phyloP scores from a whole-genome alignment of 2,329 filamentous ascomycete species.

The Fonsecaea monophora region DNA sequence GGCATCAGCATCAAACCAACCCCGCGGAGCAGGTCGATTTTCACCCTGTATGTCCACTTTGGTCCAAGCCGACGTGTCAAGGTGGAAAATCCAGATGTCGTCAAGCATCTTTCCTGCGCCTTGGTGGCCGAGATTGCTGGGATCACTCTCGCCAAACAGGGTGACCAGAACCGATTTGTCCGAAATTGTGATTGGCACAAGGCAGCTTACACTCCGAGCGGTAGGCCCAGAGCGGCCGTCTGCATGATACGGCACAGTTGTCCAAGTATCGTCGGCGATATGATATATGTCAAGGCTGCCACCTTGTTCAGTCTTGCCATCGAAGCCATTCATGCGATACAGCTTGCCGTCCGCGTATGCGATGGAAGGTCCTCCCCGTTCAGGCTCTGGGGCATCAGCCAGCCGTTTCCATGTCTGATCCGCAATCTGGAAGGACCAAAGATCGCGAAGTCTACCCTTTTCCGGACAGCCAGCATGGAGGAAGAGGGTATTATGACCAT shows the following conservation, averaged over 20 bases:
- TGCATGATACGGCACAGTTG: background rate
- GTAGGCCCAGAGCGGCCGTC: constrained; percentile 4
- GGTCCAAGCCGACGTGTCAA: constrained; percentile 46
- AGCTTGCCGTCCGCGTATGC: constrained; percentile 68
- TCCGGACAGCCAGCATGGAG: constrained; percentile 77
- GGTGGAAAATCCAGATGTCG: constrained; percentile 59
- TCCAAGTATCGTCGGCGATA: constrained; percentile 50
- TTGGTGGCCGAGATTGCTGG: constrained; percentile 59
- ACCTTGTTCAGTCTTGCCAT: constrained; percentile 72
- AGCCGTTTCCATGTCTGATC: constrained; percentile 71
- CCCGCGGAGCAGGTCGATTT: constrained; percentile 52
- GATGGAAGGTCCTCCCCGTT: constrained; percentile 72
- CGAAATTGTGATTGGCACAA: constrained; percentile 51
- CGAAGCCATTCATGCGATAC: constrained; percentile 82
- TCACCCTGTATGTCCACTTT: background rate
- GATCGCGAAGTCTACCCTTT: constrained; percentile 68
- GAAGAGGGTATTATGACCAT: constrained; percentile 72
- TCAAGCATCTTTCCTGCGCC: constrained; percentile 64
- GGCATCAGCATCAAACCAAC: constrained; percentile 63
- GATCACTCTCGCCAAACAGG: constrained; percentile 62
- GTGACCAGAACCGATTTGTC: constrained; percentile 54
- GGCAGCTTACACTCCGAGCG: constrained; percentile 57
- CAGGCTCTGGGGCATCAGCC: constrained; percentile 69
- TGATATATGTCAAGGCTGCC: constrained; percentile 71
- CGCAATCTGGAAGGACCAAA: constrained; percentile 78